These are phyloP conservation scores for Calamus simplicifolius DNA, from an alignment of 176 grass and related monocot genomes.

Conservation along the genomic window DNA sequence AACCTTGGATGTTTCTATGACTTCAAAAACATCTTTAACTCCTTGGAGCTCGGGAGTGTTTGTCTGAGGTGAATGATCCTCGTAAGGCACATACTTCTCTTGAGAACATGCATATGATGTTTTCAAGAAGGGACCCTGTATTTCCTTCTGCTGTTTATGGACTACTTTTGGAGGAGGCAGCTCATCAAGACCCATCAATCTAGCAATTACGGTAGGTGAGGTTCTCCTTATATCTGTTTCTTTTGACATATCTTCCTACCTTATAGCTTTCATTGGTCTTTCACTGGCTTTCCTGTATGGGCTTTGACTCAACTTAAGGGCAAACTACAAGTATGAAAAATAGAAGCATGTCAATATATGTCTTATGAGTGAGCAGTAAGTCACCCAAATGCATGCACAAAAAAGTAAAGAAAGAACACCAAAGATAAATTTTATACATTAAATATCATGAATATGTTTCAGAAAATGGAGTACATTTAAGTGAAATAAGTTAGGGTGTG, in stretches of 20 bases:
- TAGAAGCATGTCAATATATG: too few species aligned
- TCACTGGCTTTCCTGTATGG: slow-evolving; percentile 21
- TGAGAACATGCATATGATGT: neutral
- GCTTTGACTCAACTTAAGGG: slow-evolving; percentile 33
- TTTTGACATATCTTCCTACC: slow-evolving; percentile 5
- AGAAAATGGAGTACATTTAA: too few species aligned
- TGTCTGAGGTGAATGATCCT: neutral
- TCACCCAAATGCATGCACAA: too few species aligned
- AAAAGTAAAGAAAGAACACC: too few species aligned
- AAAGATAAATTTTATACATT: too few species aligned
- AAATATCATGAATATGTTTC: too few species aligned
- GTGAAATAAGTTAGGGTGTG: too few species aligned
- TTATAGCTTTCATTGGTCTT: slow-evolving; percentile 23
- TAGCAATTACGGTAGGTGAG: slow-evolving; percentile 65
- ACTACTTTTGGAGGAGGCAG: slow-evolving; percentile 26
- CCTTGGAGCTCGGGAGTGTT: slow-evolving; percentile 20
- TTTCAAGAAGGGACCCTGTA: neutral
- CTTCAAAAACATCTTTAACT: slow-evolving; percentile 65
- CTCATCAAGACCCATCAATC: slow-evolving; percentile 65
- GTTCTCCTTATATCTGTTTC: slow-evolving; percentile 15
- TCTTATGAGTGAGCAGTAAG: too few species aligned
- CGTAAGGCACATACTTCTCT: neutral
- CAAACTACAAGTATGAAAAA: slow-evolving; percentile 25
- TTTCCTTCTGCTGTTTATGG: slow-evolving; percentile 6
- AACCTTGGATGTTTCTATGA: slow-evolving; percentile 20